These are phyloP conservation scores for Nakazawaea holstii DNA, from an alignment of 805 yeast genomes.

Conservation along the genomic window DNA sequence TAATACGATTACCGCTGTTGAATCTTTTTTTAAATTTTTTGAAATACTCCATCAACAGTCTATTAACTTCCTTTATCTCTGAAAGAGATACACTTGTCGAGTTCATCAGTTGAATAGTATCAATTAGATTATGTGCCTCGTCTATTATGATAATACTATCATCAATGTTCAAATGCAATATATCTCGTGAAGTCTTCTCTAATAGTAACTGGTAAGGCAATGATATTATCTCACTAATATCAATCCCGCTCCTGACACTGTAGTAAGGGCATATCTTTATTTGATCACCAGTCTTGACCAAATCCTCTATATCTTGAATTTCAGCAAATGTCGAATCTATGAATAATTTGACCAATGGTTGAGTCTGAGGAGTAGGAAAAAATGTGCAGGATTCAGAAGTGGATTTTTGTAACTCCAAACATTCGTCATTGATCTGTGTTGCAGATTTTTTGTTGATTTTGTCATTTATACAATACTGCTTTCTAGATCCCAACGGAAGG, in stretches of 20 bases:
- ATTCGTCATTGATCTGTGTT: constrained; percentile 70
- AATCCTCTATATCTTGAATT: constrained; percentile 76
- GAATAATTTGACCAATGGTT: constrained; percentile 33
- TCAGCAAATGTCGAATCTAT: constrained; percentile 50
- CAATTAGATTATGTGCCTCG: constrained; percentile 88
- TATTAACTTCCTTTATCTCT: constrained; percentile 41
- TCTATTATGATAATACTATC: constrained; percentile 75
- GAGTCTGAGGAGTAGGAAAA: constrained; percentile 30
- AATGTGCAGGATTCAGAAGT: constrained; percentile 32
- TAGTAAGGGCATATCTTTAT: constrained; percentile 78
- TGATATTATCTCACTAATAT: constrained; percentile 67
- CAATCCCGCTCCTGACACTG: constrained; percentile 52
- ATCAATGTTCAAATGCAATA: constrained; percentile 52
- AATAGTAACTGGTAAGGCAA: constrained; percentile 80
- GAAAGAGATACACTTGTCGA: constrained; percentile 50
- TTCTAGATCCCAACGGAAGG: constrained; percentile 75
- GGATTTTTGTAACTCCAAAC: constrained; percentile 47
- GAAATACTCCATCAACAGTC: constrained; percentile 50
- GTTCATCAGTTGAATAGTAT: constrained; percentile 64
- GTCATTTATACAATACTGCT: constrained; percentile 76
- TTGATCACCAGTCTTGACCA: constrained; percentile 52
- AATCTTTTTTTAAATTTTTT: constrained; percentile 57
- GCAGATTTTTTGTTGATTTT: constrained; percentile 44
- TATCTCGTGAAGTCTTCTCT: constrained; percentile 53
- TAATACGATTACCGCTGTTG: constrained; percentile 66